Evolutionary conservation across 2,329 filamentous ascomycete genomes (phyloP).

Genomic region (Cladophialophora chaetospira): DNA sequence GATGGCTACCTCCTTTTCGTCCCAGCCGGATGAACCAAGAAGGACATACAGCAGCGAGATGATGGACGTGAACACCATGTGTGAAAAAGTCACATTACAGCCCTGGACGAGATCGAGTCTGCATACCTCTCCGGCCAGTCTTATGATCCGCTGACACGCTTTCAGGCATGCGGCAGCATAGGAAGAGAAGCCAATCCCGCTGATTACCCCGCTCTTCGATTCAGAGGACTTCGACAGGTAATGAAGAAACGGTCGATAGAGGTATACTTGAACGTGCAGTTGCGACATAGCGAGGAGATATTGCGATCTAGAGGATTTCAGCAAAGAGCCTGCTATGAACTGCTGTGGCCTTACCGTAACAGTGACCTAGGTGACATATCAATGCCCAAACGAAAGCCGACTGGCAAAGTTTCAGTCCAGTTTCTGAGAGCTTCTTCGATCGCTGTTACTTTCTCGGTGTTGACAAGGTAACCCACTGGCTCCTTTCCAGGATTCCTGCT

Average conservation of each 20-base stretch:
- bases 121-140: background rate
- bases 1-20: background rate
- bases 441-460: constrained; percentile 1
- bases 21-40: background rate
- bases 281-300: constrained; percentile 13
- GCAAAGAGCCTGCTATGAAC: background rate
- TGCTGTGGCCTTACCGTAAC: background rate
- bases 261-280: constrained; percentile 9
- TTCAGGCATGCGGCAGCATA: constrained; percentile 2
- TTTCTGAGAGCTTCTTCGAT: constrained; percentile 6
- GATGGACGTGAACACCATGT: constrained; percentile 30
- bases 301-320: background rate
- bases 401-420: constrained; percentile 3
- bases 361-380: background rate
- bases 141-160: constrained; percentile 9
- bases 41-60: background rate
- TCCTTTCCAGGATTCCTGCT: background rate
- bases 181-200: background rate
- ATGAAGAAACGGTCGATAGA: constrained; percentile 10
- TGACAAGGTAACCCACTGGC: constrained; percentile 4
- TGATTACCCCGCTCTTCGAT: background rate
- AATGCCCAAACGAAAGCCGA: background rate
- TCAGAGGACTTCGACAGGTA: constrained; percentile 1
- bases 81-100: constrained; percentile 23
- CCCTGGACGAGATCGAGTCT: background rate